phyloP scores from a whole-genome alignment of 2,329 filamentous ascomycete genomes.

The Harringtonia aguacate region DNA sequence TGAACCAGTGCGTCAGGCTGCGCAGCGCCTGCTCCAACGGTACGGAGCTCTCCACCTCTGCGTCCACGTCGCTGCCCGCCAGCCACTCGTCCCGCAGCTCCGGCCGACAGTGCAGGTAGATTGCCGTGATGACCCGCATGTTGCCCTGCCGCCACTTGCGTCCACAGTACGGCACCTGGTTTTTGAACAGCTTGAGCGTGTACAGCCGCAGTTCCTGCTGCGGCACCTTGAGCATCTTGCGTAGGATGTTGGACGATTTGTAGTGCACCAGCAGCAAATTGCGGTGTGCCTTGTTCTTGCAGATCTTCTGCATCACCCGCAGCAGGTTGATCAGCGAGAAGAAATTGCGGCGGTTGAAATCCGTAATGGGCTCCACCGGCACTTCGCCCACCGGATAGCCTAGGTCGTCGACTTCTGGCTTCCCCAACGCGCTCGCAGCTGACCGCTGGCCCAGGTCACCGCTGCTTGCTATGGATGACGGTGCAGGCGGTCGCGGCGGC shows the following conservation, averaged over 20 bases:
- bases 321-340: slow-evolving; percentile 93
- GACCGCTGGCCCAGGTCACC: not conserved
- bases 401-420: slow-evolving; percentile 69
- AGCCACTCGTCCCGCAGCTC: slow-evolving; percentile 95
- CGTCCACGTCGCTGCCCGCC: slow-evolving; percentile 80
- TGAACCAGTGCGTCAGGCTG: slow-evolving; percentile 90
- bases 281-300: slow-evolving; percentile 88
- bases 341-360: slow-evolving; percentile 89
- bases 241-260: slow-evolving; percentile 85
- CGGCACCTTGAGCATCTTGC: slow-evolving; percentile 83
- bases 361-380: slow-evolving; percentile 68
- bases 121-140: slow-evolving; percentile 96
- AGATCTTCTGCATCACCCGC: slow-evolving; percentile 94
- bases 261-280: slow-evolving; percentile 91
- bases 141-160: slow-evolving; percentile 97
- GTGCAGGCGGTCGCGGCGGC: slow-evolving; percentile 21
- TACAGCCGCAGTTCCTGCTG: slow-evolving; percentile 82
- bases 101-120: slow-evolving; percentile 87
- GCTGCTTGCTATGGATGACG: not conserved
- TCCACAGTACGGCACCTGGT: slow-evolving; percentile 94
- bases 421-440: slow-evolving; percentile 5
- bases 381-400: slow-evolving; percentile 63
- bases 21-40: slow-evolving; percentile 85
- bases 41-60: slow-evolving; percentile 84
- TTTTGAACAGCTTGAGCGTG: slow-evolving; percentile 96